Evolutionary conservation across 495 filamentous ascomycete species (phyloP).

Genomic region (Cercophora samala): DNA sequence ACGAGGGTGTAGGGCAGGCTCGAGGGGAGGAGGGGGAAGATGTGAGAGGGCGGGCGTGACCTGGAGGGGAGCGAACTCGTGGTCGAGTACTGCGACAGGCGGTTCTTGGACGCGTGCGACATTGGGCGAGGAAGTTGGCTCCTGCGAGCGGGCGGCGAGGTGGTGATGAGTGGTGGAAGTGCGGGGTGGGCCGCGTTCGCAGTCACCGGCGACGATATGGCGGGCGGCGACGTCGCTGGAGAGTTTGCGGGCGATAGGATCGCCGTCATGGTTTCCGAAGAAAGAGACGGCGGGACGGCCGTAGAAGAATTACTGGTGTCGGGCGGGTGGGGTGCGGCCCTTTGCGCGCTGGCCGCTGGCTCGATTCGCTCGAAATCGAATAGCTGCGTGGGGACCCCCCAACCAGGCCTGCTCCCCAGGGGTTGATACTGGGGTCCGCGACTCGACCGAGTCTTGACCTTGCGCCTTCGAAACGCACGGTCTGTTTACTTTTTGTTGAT

Average conservation of each 20-base stretch:
- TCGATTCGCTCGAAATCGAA: slow-evolving; percentile 13
- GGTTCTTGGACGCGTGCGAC: slow-evolving; percentile 67
- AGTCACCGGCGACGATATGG: slow-evolving; percentile 45
- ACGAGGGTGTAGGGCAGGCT: slow-evolving; percentile 86
- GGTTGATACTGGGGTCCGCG: slow-evolving; percentile 9
- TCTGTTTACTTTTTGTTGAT: slow-evolving; percentile 4
- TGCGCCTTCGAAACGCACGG: background rate
- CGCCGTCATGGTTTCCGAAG: slow-evolving; percentile 45
- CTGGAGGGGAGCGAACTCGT: slow-evolving; percentile 67
- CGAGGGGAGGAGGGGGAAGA: slow-evolving; percentile 81
- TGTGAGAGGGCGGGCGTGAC: slow-evolving; percentile 73
- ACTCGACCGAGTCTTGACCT: background rate
- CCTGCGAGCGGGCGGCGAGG: slow-evolving; percentile 54
- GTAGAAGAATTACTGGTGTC: slow-evolving; percentile 14
- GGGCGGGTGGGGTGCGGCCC: slow-evolving; percentile 13
- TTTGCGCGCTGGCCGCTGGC: slow-evolving; percentile 7
- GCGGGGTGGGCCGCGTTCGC: slow-evolving; percentile 53
- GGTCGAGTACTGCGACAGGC: slow-evolving; percentile 60
- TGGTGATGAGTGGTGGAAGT: slow-evolving; percentile 65
- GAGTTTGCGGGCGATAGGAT: slow-evolving; percentile 58
- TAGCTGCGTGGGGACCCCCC: slow-evolving; percentile 11
- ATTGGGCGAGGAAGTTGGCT: slow-evolving; percentile 61
- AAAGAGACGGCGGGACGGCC: background rate
- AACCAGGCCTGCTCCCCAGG: background rate
- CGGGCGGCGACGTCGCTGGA: slow-evolving; percentile 52